phyloP scores from a whole-genome alignment of 2,329 filamentous ascomycete genomes.

The Akanthomyces lecanii region DNA sequence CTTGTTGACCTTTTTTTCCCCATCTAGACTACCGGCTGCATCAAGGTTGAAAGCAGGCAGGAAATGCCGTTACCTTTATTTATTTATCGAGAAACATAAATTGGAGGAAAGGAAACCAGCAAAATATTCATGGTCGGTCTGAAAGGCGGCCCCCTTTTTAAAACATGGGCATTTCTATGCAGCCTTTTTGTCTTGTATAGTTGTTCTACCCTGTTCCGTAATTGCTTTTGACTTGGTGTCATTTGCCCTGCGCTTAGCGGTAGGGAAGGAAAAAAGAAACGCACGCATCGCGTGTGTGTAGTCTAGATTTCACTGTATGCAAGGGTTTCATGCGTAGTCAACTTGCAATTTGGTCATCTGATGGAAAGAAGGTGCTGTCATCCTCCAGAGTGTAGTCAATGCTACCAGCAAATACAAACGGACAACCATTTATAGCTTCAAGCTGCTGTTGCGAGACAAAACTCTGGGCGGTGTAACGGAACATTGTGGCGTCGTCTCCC shows the following conservation, averaged over 20 bases:
- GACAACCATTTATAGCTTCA: background rate
- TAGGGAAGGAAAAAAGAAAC: background rate
- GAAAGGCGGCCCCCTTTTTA: too few species aligned
- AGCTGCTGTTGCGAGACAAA: background rate
- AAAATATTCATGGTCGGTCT: background rate
- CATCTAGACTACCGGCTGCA: background rate
- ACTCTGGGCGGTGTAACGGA: background rate
- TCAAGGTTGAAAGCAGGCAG: too few species aligned
- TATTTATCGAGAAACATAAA: background rate
- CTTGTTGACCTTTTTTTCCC: background rate
- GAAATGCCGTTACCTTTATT: background rate
- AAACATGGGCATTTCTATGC: background rate
- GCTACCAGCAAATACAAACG: background rate
- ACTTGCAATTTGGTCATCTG: too few species aligned
- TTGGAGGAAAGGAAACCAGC: background rate
- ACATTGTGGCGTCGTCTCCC: background rate
- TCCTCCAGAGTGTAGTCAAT: background rate
- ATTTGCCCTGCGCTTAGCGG: too few species aligned
- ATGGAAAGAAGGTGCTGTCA: too few species aligned
- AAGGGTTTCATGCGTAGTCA: too few species aligned
- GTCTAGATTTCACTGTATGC: too few species aligned
- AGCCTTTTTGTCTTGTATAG: too few species aligned
- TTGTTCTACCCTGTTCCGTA: too few species aligned
- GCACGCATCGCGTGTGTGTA: too few species aligned
- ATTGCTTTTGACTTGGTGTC: too few species aligned